Percentiles rank a stretch among this genome's conserved stretches.
These are phyloP conservation scores for Chrysopogon serrulatus DNA, from an alignment of 176 grass and related monocot genomes.

Conservation along the genomic window DNA sequence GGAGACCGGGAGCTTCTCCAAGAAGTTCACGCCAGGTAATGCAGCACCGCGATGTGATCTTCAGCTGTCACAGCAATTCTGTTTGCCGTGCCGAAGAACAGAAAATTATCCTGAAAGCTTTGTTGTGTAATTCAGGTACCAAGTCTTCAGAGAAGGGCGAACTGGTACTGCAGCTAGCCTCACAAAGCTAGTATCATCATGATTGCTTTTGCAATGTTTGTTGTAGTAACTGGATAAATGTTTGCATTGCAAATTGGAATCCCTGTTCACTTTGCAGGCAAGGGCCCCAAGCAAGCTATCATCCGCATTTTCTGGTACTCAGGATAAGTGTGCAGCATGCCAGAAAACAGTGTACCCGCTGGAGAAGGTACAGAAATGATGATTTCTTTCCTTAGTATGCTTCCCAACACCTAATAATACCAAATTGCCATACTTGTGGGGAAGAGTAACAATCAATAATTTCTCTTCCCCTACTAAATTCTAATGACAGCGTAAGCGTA, in stretches of 20 bases:
- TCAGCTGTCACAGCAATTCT: not conserved
- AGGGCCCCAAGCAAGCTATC: conserved; percentile 87
- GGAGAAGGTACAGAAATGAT: conserved; percentile 61
- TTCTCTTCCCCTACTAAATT: not conserved
- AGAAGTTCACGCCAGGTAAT: conserved; percentile 72
- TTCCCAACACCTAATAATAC: not conserved
- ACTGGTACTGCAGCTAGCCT: conserved; percentile 51
- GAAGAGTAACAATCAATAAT: not conserved
- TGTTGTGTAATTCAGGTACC: conserved; percentile 38
- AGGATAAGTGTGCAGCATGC: conserved; percentile 84
- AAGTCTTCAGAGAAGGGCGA: conserved; percentile 61
- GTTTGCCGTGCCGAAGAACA: no score
- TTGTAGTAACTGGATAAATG: not conserved
- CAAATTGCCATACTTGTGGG: not conserved
- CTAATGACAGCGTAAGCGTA: not conserved
- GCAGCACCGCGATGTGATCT: not conserved
- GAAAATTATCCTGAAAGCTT: not conserved
- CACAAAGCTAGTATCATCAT: not conserved
- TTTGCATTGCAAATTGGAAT: not conserved
- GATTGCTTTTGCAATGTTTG: not conserved
- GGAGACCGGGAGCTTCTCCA: conserved; percentile 90
- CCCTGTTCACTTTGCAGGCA: conserved; percentile 47
- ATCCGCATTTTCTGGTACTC: conserved; percentile 76
- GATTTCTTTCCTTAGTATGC: not conserved
- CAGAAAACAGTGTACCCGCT: conserved; percentile 93